A percentile compares a stretch with the other conserved stretches of the same genome.
Conservation (phyloP, 805 yeast genomes). For the Candida maris region DNA sequence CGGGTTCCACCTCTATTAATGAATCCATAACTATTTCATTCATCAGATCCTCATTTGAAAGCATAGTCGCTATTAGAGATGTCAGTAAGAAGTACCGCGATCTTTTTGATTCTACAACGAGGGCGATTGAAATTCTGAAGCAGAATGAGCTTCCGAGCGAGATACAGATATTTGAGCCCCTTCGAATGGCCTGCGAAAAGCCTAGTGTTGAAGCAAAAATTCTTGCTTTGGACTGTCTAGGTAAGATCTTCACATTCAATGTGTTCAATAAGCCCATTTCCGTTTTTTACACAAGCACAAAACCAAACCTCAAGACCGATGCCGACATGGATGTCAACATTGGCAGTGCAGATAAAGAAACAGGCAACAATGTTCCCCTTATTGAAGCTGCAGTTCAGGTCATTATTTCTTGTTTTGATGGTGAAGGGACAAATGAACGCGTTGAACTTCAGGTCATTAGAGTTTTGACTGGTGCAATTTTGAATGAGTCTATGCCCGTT, state of each 20-base stretch:
- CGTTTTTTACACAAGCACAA: slow-evolving; percentile 34
- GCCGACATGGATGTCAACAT: slow-evolving; percentile 41
- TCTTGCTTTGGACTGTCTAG: slow-evolving; percentile 77
- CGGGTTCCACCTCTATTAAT: slow-evolving; percentile 15
- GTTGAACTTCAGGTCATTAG: slow-evolving; percentile 91
- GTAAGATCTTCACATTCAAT: slow-evolving; percentile 85
- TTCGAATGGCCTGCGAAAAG: slow-evolving; percentile 71
- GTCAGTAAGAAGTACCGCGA: slow-evolving; percentile 41
- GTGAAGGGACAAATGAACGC: slow-evolving; percentile 86
- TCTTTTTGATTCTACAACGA: slow-evolving; percentile 35
- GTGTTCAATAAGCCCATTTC: slow-evolving; percentile 60
- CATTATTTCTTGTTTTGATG: slow-evolving; percentile 80
- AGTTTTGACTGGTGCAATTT: slow-evolving; percentile 83
- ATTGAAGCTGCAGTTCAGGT: slow-evolving; percentile 83
- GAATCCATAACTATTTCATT: slow-evolving; percentile 32
- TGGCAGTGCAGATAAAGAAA: slow-evolving; percentile 35
- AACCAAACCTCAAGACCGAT: slow-evolving; percentile 27
- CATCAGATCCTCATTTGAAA: slow-evolving; percentile 31
- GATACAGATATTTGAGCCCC: slow-evolving; percentile 68
- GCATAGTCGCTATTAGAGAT: slow-evolving; percentile 29
- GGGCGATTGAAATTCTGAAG: slow-evolving; percentile 41
- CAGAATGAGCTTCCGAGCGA: slow-evolving; percentile 41
- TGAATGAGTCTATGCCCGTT: slow-evolving; percentile 75
- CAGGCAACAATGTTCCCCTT: slow-evolving; percentile 43
- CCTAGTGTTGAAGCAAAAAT: slow-evolving; percentile 61